Evolutionary conservation across 2,329 filamentous ascomycete genomes (phyloP).

Genomic region (Colletotrichum viniferum): DNA sequence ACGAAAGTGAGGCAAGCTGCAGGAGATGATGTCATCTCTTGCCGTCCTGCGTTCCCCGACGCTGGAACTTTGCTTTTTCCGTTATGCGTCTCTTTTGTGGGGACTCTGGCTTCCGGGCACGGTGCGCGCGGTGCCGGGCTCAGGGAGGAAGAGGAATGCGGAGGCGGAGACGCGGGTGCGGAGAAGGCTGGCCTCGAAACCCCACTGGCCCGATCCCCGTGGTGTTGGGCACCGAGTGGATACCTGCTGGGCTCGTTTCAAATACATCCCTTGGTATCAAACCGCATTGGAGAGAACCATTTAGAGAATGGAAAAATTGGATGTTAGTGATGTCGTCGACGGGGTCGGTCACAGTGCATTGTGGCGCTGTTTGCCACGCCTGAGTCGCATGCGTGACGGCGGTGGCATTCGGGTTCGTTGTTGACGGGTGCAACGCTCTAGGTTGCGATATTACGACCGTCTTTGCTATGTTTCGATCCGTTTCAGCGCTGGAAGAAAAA

Average conservation of each 20-base stretch:
- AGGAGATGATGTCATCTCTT: slow-evolving; percentile 8
- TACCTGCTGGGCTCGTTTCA: not conserved
- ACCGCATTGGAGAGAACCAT: not conserved
- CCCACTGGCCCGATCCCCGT: not conserved
- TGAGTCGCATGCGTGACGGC: not conserved
- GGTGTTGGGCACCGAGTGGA: not conserved
- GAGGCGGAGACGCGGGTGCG: slow-evolving; percentile 11
- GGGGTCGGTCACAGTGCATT: not conserved
- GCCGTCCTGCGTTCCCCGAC: not conserved
- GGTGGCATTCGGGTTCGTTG: not conserved
- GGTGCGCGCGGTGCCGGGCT: slow-evolving; percentile 3
- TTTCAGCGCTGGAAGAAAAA: not conserved
- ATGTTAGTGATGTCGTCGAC: not conserved
- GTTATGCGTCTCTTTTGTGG: not conserved
- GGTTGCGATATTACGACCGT: not conserved
- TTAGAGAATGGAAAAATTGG: not conserved
- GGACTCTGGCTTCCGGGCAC: not conserved
- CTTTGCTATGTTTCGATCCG: not conserved
- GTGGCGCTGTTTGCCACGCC: not conserved
- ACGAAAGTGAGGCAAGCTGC: not conserved
- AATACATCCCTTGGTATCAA: not conserved
- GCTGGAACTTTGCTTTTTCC: not conserved
- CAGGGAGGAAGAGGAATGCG: not conserved
- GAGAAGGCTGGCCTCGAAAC: not conserved
- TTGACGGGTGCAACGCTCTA: not conserved